phyloP scores from a whole-genome alignment of 163 green algal species.

The Chloromonas sp. region DNA sequence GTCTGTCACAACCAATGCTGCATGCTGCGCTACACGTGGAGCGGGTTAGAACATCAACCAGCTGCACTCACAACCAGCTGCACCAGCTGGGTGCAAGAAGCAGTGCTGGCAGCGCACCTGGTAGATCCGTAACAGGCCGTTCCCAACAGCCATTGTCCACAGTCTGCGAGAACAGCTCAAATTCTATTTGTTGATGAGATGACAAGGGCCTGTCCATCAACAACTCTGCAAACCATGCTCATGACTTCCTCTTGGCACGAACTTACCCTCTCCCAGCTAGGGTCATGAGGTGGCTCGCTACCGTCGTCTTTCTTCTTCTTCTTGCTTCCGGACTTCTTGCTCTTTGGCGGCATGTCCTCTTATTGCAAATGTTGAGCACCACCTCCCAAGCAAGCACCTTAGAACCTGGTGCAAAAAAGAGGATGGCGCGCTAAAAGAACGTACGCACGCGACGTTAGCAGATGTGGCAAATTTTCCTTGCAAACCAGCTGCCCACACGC shows the following conservation, averaged over 20 bases:
- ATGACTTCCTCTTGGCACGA: neutral
- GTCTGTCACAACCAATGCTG: too few relatives aligned
- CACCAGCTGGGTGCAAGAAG: neutral
- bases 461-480: too few relatives aligned
- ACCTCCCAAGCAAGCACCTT: too few relatives aligned
- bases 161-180: slow-evolving; percentile 28
- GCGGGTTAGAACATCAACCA: too few relatives aligned
- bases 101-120: slow-evolving; percentile 24
- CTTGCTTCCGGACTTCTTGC: neutral
- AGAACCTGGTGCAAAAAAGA: too few relatives aligned
- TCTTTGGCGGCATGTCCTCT: neutral
- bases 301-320: slow-evolving; percentile 58
- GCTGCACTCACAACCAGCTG: neutral
- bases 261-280: slow-evolving; percentile 60
- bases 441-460: too few relatives aligned
- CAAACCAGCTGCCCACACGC: too few relatives aligned
- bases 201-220: too few relatives aligned
- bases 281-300: slow-evolving; percentile 59
- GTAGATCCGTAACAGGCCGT: slow-evolving; percentile 48
- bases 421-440: too few relatives aligned
- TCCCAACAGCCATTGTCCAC: slow-evolving; percentile 64
- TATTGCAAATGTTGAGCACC: too few relatives aligned
- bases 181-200: neutral
- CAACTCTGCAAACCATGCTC: too few relatives aligned
- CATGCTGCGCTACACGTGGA: too few relatives aligned